Conservation (phyloP, 345 rosid species). For the Bretschneidera sinensis region DNA sequence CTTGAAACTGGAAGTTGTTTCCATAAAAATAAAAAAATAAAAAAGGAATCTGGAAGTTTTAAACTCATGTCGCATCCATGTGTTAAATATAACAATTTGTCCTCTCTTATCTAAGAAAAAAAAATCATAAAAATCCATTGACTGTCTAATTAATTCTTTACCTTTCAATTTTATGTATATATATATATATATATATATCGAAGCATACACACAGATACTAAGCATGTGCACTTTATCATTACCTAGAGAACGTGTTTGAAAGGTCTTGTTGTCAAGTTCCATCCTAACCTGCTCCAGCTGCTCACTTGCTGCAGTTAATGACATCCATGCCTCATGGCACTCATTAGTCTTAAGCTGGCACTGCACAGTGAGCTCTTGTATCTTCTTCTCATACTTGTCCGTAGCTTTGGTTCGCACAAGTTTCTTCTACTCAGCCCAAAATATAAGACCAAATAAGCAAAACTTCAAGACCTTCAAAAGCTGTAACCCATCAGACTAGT, state of each 20-base stretch:
- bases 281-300: constrained; percentile 78
- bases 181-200: too few species aligned
- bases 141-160: too few species aligned
- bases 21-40: too few species aligned
- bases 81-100: neutral
- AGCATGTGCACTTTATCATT: constrained; percentile 9
- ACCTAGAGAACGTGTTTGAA: constrained; percentile 69
- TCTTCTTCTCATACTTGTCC: constrained; percentile 77
- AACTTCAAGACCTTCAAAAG: constrained; percentile 8
- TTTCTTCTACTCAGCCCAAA: constrained; percentile 56
- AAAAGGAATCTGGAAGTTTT: neutral
- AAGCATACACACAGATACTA: too few species aligned
- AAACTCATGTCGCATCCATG: neutral
- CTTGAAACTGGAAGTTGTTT: too few species aligned
- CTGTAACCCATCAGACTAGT: constrained; percentile 9
- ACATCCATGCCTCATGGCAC: constrained; percentile 99
- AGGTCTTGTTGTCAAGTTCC: constrained; percentile 86
- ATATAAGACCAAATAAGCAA: constrained; percentile 20
- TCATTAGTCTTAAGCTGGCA: constrained; percentile 78
- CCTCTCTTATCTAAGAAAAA: too few species aligned
- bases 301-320: constrained; percentile 71
- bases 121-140: too few species aligned
- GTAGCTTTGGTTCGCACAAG: constrained; percentile 65
- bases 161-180: too few species aligned
- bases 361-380: constrained; percentile 60